phyloP scores from a whole-genome alignment of 2,329 filamentous ascomycete genomes.

The Capronia americana region DNA sequence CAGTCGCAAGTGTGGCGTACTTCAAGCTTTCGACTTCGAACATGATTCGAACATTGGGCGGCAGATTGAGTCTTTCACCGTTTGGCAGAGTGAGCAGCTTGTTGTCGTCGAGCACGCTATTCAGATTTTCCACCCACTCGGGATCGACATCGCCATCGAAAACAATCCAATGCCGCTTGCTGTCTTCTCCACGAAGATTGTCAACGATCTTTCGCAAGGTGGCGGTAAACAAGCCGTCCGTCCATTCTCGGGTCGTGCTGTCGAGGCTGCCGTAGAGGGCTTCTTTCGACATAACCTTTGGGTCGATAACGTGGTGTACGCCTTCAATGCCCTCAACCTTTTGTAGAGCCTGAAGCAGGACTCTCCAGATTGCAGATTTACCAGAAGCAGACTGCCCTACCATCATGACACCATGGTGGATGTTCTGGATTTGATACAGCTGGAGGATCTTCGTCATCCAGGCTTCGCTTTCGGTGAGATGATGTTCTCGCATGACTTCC shows the following conservation, averaged over 20 bases:
- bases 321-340: slow-evolving; percentile 90
- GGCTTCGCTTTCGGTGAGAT: slow-evolving; percentile 86
- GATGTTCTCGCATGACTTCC: slow-evolving; percentile 79
- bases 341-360: slow-evolving; percentile 88
- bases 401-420: slow-evolving; percentile 99
- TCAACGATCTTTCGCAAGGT: slow-evolving; percentile 98
- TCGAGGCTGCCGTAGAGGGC: slow-evolving; percentile 94
- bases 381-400: slow-evolving; percentile 97
- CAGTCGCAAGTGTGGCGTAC: slow-evolving; percentile 97
- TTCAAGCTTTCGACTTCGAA: slow-evolving; percentile 98
- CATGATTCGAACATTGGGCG: slow-evolving; percentile 96
- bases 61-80: slow-evolving; percentile 94
- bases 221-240: slow-evolving; percentile 96
- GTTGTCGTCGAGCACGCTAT: slow-evolving; percentile 99
- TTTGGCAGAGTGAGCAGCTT: slow-evolving; percentile 96
- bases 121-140: slow-evolving; percentile 99
- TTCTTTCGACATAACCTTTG: slow-evolving; percentile 99
- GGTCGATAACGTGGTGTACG: slow-evolving; percentile 96
- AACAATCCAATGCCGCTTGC: slow-evolving; percentile 98
- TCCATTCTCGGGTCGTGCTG: slow-evolving; percentile 97
- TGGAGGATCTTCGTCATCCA: slow-evolving; percentile 99
- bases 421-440: slow-evolving; percentile 95
- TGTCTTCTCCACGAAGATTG: slow-evolving; percentile 95
- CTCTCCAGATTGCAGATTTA: slow-evolving; percentile 94
- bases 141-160: slow-evolving; percentile 99